Evolutionary conservation across 192 early-diverging fungal species (phyloP).

Genomic region (Backusella parvicylindrica): DNA sequence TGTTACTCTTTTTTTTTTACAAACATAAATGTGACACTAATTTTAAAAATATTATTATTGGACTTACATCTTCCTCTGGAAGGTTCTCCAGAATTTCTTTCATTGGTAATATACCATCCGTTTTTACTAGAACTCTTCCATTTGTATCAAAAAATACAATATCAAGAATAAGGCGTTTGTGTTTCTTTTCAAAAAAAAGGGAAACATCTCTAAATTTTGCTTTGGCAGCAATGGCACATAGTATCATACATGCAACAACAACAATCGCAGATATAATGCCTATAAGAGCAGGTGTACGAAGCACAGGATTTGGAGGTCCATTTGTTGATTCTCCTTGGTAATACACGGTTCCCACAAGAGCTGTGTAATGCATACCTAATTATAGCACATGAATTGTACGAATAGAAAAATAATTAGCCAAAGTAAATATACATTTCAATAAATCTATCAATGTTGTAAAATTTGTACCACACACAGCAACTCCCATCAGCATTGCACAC

Average conservation of each 20-base stretch:
- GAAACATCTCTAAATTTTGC: background rate
- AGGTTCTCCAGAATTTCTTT: constrained; percentile 28
- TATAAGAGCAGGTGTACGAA: constrained; percentile 11
- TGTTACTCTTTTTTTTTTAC: background rate
- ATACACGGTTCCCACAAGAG: constrained; percentile 36
- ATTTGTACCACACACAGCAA: constrained; percentile 39
- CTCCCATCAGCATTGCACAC: constrained; percentile 40
- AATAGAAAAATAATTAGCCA: constrained; percentile 2
- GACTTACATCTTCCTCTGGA: constrained; percentile 15
- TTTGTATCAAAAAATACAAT: constrained; percentile 30
- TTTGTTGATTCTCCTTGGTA: background rate
- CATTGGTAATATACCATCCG: constrained; percentile 35
- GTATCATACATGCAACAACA: constrained; percentile 18
- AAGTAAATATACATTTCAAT: background rate
- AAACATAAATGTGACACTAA: background rate
- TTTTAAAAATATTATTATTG: background rate
- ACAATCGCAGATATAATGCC: constrained; percentile 24
- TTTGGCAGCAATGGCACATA: constrained; percentile 3
- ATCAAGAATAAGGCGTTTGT: constrained; percentile 27
- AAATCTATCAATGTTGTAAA: background rate
- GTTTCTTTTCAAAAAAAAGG: constrained; percentile 8
- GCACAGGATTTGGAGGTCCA: constrained; percentile 7
- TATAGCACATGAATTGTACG: background rate
- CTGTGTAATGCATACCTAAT: constrained; percentile 39
- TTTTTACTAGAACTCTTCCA: constrained; percentile 33